These are phyloP conservation scores for Limnomonas spitsbergensis DNA, from an alignment of 139 green algal species.

Conservation along the genomic window DNA sequence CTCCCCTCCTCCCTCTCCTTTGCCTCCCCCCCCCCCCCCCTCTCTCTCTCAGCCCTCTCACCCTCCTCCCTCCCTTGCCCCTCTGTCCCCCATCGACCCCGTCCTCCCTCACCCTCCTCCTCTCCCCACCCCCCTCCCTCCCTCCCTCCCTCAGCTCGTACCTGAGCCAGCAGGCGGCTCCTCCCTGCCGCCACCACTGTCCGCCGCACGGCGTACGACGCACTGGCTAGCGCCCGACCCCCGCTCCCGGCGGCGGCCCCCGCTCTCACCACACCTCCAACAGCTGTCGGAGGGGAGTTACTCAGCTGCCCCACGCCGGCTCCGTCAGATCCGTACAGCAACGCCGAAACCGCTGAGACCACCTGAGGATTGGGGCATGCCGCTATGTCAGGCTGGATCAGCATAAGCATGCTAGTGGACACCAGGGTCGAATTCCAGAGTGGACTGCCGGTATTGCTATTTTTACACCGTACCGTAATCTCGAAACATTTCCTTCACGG, in stretches of 20 bases:
- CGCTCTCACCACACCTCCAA: neutral
- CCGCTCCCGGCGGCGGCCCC: neutral
- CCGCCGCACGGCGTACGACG: neutral
- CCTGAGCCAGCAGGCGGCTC: constrained; percentile 12
- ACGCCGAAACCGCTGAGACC: neutral
- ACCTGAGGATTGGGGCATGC: neutral
- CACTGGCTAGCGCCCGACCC: neutral
- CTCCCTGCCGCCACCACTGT: neutral
- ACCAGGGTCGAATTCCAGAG: too few species aligned
- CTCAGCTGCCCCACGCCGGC: too few species aligned
- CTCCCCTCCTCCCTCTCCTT: neutral
- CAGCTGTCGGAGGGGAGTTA: too few species aligned
- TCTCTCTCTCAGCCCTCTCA: neutral
- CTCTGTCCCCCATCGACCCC: neutral
- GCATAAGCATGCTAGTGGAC: too few species aligned
- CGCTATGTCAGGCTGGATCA: too few species aligned
- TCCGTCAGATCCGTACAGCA: neutral
- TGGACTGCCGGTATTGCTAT: too few species aligned
- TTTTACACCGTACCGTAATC: too few species aligned
- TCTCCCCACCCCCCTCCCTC: neutral
- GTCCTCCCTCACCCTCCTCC: neutral
- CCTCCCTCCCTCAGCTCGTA: neutral
- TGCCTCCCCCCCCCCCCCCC: neutral
- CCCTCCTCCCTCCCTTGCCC: too few species aligned
- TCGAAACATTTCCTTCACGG: too few species aligned